Percentiles rank a stretch among this genome's conserved stretches.
These are phyloP conservation scores for Cyclocybe cylindracea DNA, from an alignment of 768 basidiomycete genomes.

Conservation along the genomic window DNA sequence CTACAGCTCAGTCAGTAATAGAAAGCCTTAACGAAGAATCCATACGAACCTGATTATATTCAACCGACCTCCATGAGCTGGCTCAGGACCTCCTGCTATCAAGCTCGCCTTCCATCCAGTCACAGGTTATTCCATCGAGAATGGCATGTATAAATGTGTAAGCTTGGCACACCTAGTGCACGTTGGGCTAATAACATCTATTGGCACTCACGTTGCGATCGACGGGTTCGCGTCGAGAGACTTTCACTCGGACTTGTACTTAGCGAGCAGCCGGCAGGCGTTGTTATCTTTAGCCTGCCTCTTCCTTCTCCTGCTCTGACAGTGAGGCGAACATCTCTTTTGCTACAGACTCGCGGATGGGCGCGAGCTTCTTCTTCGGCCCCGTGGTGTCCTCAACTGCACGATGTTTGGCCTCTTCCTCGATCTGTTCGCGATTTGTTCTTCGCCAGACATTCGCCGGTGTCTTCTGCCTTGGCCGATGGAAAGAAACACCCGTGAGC, in stretches of 20 bases:
- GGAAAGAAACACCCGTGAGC: not conserved
- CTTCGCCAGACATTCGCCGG: conserved; percentile 10
- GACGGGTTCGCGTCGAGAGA: not conserved
- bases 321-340: conserved; percentile 5
- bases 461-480: not conserved
- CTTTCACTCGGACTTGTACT: not conserved
- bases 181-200: not conserved
- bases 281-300: not conserved
- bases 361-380: not conserved
- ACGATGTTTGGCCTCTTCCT: not conserved
- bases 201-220: conserved; percentile 6
- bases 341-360: conserved; percentile 4
- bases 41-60: too few species aligned
- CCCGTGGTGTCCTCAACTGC: not conserved
- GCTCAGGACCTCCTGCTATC: conserved; percentile 14
- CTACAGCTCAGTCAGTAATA: too few species aligned
- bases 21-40: too few species aligned
- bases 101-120: conserved; percentile 8
- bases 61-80: too few species aligned
- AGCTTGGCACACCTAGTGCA: conserved; percentile 4
- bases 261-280: not conserved
- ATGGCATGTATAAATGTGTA: conserved; percentile 5
- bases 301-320: not conserved
- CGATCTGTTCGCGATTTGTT: not conserved
- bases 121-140: conserved; percentile 4